Base-by-base conservation (phyloP, 2,329 filamentous ascomycete species). In the Alternaria sp. region DNA sequence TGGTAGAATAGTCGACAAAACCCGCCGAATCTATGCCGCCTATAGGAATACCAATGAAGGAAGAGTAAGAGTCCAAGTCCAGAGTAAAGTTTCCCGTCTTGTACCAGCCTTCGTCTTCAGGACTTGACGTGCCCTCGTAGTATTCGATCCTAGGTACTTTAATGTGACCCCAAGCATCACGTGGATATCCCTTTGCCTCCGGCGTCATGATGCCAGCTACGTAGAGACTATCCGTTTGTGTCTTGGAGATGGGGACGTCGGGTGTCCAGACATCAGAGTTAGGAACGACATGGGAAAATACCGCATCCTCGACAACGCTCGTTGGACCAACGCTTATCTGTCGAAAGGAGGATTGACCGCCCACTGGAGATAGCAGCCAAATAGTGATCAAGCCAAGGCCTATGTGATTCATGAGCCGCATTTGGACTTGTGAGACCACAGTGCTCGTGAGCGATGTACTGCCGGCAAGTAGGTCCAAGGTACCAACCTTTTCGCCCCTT, bases 371-470 rank as follows among this genome's bases (percentile, higher is more conserved):
- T 4, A 24, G 14, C 3, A n/a, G 24, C 46, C 46, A 48, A 0
- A 48, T 36, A 12, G 46, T 14, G 1, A 36, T 1, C 0, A 48
- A 4, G 5, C 30, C 30, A 1, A 48, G 7, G 30, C 46, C 46
- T 5, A 24, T 18, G 8, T n/a, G n/a, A 14, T 20, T 12, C 1
- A 49, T 1, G 0, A 16, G 1, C 1, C 20, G 30, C 0, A 36
- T 2, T 1, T 49, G 46, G 0, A 49, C 36, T 4, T 49, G 46
- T 7, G 46, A 49, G 1, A 12, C 30, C 0, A 49, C 46, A 1
- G 46, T 36, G 1, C 46, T 36, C 0, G 30, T 36, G 4, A 49
- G 46, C 2, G 46, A 49, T 2, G 46, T 7, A 4, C 46, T 49
- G 2, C 46, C 5, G 7, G 46, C 30, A 0, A 49, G 30, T 36